Evolutionary conservation across 2,329 filamentous ascomycete species (phyloP).

Genomic region (Rutstroemia sp.): DNA sequence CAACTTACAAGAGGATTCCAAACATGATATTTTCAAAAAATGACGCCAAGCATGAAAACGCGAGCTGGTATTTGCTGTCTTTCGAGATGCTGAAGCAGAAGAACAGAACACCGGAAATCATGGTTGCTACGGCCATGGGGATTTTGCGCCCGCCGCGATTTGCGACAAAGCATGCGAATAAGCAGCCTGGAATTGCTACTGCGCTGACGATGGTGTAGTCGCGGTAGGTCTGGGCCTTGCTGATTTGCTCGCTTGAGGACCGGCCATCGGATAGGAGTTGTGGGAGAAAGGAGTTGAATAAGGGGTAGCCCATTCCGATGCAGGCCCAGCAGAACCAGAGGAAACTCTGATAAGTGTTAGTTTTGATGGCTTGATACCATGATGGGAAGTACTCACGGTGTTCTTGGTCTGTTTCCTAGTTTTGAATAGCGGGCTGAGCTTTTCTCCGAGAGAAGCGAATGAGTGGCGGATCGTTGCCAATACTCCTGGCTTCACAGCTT

Average conservation of each 20-base stretch:
- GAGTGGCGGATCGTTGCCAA: conserved; percentile 32
- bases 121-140: conserved; percentile 60
- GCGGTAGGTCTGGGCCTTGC: conserved; percentile 52
- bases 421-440: conserved; percentile 58
- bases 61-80: conserved; percentile 50
- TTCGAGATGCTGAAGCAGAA: conserved; percentile 57
- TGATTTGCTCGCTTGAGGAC: conserved; percentile 29
- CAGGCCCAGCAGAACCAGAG: conserved; percentile 77
- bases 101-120: conserved; percentile 62
- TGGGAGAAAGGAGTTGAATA: conserved; percentile 87
- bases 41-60: conserved; percentile 60
- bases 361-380: no score
- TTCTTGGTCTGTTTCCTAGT: conserved; percentile 44
- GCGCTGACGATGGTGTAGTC: conserved; percentile 78
- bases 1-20: conserved; percentile 54
- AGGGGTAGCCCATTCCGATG: conserved; percentile 79
- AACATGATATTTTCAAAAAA: conserved; percentile 74
- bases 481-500: conserved; percentile 11
- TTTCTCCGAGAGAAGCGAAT: conserved; percentile 54
- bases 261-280: conserved; percentile 66
- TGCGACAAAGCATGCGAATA: conserved; percentile 68
- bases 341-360: conserved; percentile 26
- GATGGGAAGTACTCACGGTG: conserved; percentile 29
- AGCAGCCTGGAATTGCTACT: conserved; percentile 67
- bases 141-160: conserved; percentile 64